Evolutionary conservation across 2,329 filamentous ascomycete genomes (phyloP), one percentile per base, ranked within the genome.

Genomic region (Leptographium procerum): DNA sequence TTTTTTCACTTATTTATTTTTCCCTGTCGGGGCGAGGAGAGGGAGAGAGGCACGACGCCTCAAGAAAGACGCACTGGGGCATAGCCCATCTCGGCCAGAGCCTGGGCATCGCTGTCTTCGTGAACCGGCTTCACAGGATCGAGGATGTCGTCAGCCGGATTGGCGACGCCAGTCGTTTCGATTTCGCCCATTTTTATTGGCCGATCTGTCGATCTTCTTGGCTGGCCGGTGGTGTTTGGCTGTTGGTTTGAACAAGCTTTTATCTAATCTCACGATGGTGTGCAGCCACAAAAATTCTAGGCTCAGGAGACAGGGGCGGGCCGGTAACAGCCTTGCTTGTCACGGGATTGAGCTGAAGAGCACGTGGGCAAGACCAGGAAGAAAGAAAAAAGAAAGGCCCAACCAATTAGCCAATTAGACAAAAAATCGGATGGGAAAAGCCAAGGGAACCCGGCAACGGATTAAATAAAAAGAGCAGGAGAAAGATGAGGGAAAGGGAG

Each of bases 61-160:
- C 7, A 47, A n/a, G n/a, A n/a, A 47, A 26, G 33, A 36, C 67
- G 51, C 63, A 72, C 71, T 33, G 70, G 70, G n/a, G 62, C 66
- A 61, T 72, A 73, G 19, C 71, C 71, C 65, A 73, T 67, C 19
- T 69, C 69, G 19, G 70, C 67, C 22, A 73, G 62, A 7, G 65
- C 68, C 63, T 65, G 68, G 61, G 72, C 70, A 10, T 65, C 68
- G 19, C 65, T 63, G 57, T 62, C 59, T 13, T 61, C 61, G 48
- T 31, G 16, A 3, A 13, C 26, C 11, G 47, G 47, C 47, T 50
- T 50, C 11, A 29, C 47, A n/a, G 47, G 47, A 26, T 50, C 47
- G 24, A 28, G 8, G 11, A 59, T 34, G 48, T 34, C 45, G 34
- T 13, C 43, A 16, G 36, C 52, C 11, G 13, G 10, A 22, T 57